Base-by-base conservation (phyloP, 2,329 filamentous ascomycete species). In the Paecilomyces fulvus region DNA sequence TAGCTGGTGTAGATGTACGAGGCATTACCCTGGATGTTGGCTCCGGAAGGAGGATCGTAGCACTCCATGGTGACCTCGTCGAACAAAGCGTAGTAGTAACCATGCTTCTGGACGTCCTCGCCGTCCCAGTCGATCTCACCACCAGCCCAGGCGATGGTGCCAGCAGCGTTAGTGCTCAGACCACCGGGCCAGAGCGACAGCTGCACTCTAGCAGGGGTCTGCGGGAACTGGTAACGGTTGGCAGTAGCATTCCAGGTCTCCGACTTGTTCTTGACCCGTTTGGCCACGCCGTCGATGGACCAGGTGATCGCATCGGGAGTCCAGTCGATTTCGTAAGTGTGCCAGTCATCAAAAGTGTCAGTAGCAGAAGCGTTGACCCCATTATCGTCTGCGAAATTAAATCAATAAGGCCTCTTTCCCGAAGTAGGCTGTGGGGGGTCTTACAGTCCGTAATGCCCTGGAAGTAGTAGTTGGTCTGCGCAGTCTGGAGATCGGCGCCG, bases 111-210 rank as follows among this genome's bases (percentile, higher is more conserved):
- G 79, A 97, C 92, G 73, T 95, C 89, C 20, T 80, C 77, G 61
- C 83, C 84, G 70, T 88, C 78, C 92, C 94, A 99, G 79, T 95
- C 82, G 61, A 99, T 92, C 54, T 82, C 76, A 65, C 94, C 94
- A 68, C 94, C 94, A 17, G 92, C 90, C 94, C 94, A 99, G 55
- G 86, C 80, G 62, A 96, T 83, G 31, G 94, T 97, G 56, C 94
- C 94, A 70, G 88, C 70, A 46, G 83, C 87, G 72, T 96, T 96
- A 68, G 80, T 81, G 9, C 84, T 75, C 51, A 89, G 83, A 69
- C 94, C 94, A 67, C 90, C 94, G 46, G 94, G 94, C 94, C 94
- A 99, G 67, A 99, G 85, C 14, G 94, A 97, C 53, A 99, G 81
- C 78, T 96, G 90, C 54, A 99, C 83, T 64, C 92, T 89, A 14